Percentiles rank a stretch among this genome's conserved stretches.
Evolutionary conservation across 2,329 filamentous ascomycete genomes (phyloP).

Genomic region (Fusarium phyllophilum): DNA sequence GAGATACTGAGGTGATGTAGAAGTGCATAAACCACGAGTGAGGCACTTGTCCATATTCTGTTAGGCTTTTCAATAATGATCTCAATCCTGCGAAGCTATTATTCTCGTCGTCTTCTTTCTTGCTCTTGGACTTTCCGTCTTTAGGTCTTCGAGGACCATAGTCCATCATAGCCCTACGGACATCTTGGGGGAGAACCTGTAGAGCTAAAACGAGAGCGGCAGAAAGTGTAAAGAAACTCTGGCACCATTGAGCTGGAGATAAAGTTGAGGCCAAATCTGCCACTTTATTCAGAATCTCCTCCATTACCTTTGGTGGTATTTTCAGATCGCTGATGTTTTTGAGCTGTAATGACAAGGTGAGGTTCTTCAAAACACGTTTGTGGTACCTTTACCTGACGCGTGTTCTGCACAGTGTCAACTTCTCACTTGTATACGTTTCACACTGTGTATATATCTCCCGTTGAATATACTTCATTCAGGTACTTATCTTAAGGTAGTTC

Average conservation of each 20-base stretch:
- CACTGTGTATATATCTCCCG: constrained; percentile 5
- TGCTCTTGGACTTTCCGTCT: constrained; percentile 28
- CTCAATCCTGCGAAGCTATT: constrained; percentile 29
- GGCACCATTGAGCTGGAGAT: constrained; percentile 52
- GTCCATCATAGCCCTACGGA: constrained; percentile 57
- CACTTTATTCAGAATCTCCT: constrained; percentile 9
- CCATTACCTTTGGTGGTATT: neutral
- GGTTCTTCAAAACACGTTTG: constrained; percentile 7
- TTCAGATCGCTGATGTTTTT: neutral
- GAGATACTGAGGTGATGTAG: constrained; percentile 76
- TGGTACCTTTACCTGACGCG: neutral
- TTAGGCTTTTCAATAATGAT: constrained; percentile 46
- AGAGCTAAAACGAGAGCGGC: constrained; percentile 54
- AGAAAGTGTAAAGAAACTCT: constrained; percentile 59
- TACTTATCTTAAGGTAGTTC: neutral
- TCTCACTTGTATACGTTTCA: accelerated
- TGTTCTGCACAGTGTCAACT: constrained; percentile 4
- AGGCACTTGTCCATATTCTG: constrained; percentile 69
- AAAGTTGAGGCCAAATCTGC: constrained; percentile 4
- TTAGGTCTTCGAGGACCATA: constrained; percentile 60
- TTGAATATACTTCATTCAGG: neutral
- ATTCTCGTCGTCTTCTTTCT: constrained; percentile 13
- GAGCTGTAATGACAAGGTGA: neutral
- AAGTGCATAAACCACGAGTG: constrained; percentile 93
- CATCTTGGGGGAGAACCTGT: constrained; percentile 56